Base-by-base conservation (phyloP, 106 monocot species). In the Amphibolis antarctica region DNA sequence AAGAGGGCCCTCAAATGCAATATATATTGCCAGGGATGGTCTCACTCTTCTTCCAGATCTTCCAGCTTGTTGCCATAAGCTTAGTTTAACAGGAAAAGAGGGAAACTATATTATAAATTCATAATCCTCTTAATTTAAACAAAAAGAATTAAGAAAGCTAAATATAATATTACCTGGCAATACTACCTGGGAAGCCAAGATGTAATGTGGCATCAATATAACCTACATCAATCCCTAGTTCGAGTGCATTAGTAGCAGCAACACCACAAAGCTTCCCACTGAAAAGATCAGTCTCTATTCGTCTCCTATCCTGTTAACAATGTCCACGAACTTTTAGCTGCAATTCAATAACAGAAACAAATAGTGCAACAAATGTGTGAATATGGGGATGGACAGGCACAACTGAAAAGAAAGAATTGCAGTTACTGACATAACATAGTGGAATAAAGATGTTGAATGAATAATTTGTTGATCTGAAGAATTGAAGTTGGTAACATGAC, bases 1-100 rank as follows among this genome's bases (percentile, higher is more conserved):
- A 48, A 96, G 62, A n/a, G 96, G 90, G 13, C 96, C 86, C 55
- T 90, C 90, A 77, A 96, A 90, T 62, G 90, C 96, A 78, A 96
- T 71, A 78, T 86, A 96, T 12, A 96, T 56, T n/a, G 96, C 82
- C 44, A 96, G 52, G 55, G 90, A 96, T 28, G 72, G 80, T 59
- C 57, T 84, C 14, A 63, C 66, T 70, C 90, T 79, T 75, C 96
- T 77, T 53, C 96, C 96, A 44, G 90, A 90, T 75, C 96, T 84
- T 66, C 96, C 96, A 72, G 96, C 96, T 85, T 96, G 96, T 53
- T 96, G 96, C 96, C 96, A 90, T 57, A 96, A 78, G 80, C 90
- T 94, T 70, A 62, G 71, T 58, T 12, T 52, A 20, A 27, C 22
- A 15, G 31, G 13, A 27, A 65, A 29, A 55, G 10, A 36, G 36